Conservation (phyloP, 2,329 filamentous ascomycete genomes). For the Colletotrichum costaricense region DNA sequence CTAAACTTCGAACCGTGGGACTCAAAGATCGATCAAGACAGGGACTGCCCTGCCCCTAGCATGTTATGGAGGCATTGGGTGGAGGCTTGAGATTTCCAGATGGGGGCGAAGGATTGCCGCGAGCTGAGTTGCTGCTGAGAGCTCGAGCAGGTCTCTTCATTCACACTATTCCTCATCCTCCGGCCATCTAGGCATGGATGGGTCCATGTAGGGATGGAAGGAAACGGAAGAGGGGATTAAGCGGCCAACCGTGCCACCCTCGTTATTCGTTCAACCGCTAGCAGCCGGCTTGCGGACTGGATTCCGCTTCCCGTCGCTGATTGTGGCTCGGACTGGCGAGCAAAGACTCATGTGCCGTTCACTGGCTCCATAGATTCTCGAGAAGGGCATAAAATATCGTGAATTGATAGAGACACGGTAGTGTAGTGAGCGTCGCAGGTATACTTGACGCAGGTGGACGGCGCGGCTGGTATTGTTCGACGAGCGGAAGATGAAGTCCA, state of each 20-base stretch:
- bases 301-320: conserved; percentile 24
- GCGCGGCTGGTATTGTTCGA: background rate
- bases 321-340: conserved; percentile 9
- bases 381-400: background rate
- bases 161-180: background rate
- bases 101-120: conserved; percentile 21
- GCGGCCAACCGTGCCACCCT: conserved; percentile 29
- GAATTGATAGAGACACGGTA: background rate
- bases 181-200: conserved; percentile 7
- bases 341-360: background rate
- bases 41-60: conserved; percentile 7
- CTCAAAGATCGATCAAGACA: conserved; percentile 27
- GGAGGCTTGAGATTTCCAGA: conserved; percentile 2
- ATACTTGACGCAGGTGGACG: background rate
- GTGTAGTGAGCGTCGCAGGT: background rate
- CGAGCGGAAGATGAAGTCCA: background rate
- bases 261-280: conserved; percentile 12
- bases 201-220: conserved; percentile 7
- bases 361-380: background rate
- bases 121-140: background rate
- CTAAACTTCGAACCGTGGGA: conserved; percentile 27
- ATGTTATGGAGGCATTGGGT: conserved; percentile 16
- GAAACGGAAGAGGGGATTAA: background rate
- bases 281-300: conserved; percentile 10
- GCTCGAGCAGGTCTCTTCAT: background rate